These are phyloP conservation scores for Capsicum pubescens DNA, from an alignment of 257 asterid genomes.

Conservation along the genomic window DNA sequence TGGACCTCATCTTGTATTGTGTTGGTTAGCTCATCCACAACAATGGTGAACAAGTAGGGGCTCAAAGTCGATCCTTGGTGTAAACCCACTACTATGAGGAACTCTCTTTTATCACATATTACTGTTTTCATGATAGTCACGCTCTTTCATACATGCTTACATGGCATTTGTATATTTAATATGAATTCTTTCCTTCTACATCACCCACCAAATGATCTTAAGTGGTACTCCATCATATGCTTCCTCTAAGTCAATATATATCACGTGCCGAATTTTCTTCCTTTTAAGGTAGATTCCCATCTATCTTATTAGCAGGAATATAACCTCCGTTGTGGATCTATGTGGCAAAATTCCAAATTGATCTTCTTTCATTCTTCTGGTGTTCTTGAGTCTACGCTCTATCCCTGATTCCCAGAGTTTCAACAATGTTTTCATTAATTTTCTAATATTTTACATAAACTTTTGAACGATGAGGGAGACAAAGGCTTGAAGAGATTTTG, in stretches of 20 bases:
- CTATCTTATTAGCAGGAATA: background rate
- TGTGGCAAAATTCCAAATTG: background rate
- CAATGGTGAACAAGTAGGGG: too few relatives aligned
- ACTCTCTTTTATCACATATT: too few relatives aligned
- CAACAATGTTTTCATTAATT: background rate
- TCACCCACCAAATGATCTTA: background rate
- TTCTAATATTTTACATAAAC: background rate
- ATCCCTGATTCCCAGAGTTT: background rate
- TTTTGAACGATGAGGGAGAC: too few relatives aligned
- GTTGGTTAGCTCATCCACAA: too few relatives aligned
- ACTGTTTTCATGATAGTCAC: too few relatives aligned
- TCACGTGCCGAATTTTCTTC: background rate
- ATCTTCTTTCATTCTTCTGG: background rate
- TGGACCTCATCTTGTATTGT: too few relatives aligned
- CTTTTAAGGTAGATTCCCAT: background rate
- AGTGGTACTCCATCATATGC: background rate
- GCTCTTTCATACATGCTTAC: too few relatives aligned
- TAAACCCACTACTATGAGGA: too few relatives aligned
- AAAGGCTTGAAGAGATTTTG: too few relatives aligned
- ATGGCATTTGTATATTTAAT: too few relatives aligned
- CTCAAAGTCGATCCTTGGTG: too few relatives aligned
- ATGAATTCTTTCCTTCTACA: background rate
- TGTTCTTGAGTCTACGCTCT: background rate
- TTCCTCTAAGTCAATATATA: background rate
- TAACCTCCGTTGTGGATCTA: background rate